phyloP scores from a whole-genome alignment of 2,329 filamentous ascomycete genomes.

The Bimuria novae-zelandiae region DNA sequence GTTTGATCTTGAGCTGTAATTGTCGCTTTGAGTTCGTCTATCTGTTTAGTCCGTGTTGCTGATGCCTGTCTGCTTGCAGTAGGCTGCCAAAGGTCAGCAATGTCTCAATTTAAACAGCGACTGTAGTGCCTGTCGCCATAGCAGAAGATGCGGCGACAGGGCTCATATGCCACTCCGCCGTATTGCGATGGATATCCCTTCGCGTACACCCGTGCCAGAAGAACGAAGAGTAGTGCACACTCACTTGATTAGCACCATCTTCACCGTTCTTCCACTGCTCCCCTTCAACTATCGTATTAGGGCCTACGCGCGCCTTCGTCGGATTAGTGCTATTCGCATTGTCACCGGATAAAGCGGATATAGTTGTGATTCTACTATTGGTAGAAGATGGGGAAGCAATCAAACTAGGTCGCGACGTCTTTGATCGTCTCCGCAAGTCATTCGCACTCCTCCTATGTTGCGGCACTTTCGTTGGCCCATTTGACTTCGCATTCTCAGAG shows the following conservation, averaged over 20 bases:
- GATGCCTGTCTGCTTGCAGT: conserved; percentile 18
- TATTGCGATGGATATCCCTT: too few relatives aligned
- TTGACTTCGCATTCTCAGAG: conserved; percentile 21
- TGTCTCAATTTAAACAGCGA: neutral
- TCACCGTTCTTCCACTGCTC: conserved; percentile 16
- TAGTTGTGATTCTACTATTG: conserved; percentile 29
- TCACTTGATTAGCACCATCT: conserved; percentile 29
- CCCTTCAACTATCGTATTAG: conserved; percentile 27
- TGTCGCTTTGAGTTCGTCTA: conserved; percentile 35
- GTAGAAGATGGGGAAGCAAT: conserved; percentile 27
- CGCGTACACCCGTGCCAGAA: too few relatives aligned
- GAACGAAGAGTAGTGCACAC: conserved; percentile 31
- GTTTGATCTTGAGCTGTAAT: conserved; percentile 38
- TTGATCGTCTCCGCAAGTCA: conserved; percentile 29
- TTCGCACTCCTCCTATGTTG: conserved; percentile 30
- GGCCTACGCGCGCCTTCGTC: conserved; percentile 22
- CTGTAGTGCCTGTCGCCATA: neutral
- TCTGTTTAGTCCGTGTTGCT: conserved; percentile 22
- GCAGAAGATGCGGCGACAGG: too few relatives aligned
- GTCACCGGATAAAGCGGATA: conserved; percentile 21
- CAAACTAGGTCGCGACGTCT: conserved; percentile 22
- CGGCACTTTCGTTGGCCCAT: conserved; percentile 24
- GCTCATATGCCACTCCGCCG: too few relatives aligned
- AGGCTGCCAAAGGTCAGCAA: conserved; percentile 23
- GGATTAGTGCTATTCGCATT: conserved; percentile 22